Conservation (phyloP, 2,329 filamentous ascomycete species). For the Penicillium crustosum region DNA sequence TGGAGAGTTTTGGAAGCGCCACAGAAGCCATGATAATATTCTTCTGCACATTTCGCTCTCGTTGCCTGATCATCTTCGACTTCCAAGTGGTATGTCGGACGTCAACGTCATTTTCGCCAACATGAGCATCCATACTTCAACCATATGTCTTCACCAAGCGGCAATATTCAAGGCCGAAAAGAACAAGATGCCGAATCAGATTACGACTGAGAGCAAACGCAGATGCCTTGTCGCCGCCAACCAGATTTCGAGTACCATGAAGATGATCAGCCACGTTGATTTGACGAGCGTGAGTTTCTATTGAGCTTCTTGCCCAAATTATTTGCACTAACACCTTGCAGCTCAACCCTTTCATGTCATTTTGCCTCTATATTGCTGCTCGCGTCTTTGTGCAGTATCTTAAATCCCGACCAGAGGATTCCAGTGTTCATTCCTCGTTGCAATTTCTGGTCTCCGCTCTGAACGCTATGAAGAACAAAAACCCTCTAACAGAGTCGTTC, state of each 20-base stretch:
- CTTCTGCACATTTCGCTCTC: slow-evolving; percentile 82
- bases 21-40: slow-evolving; percentile 84
- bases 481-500: slow-evolving; percentile 91
- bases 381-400: slow-evolving; percentile 94
- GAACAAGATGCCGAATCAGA: slow-evolving; percentile 71
- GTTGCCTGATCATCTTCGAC: slow-evolving; percentile 75
- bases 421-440: slow-evolving; percentile 74
- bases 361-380: slow-evolving; percentile 93
- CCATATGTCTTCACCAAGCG: slow-evolving; percentile 96
- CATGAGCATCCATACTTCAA: slow-evolving; percentile 95
- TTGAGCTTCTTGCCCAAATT: neutral
- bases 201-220: slow-evolving; percentile 86
- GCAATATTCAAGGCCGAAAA: slow-evolving; percentile 97
- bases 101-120: slow-evolving; percentile 91
- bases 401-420: slow-evolving; percentile 86
- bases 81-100: slow-evolving; percentile 72
- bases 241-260: slow-evolving; percentile 93
- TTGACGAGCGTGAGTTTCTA: slow-evolving; percentile 66
- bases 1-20: slow-evolving; percentile 93
- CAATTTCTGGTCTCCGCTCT: slow-evolving; percentile 89
- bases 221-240: slow-evolving; percentile 91
- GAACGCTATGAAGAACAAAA: slow-evolving; percentile 81
- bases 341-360: slow-evolving; percentile 95
- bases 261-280: slow-evolving; percentile 88
- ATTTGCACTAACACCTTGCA: slow-evolving; percentile 42